These are phyloP conservation scores for Aspergillus indologenus DNA, from an alignment of 495 filamentous ascomycete genomes.

Conservation along the genomic window DNA sequence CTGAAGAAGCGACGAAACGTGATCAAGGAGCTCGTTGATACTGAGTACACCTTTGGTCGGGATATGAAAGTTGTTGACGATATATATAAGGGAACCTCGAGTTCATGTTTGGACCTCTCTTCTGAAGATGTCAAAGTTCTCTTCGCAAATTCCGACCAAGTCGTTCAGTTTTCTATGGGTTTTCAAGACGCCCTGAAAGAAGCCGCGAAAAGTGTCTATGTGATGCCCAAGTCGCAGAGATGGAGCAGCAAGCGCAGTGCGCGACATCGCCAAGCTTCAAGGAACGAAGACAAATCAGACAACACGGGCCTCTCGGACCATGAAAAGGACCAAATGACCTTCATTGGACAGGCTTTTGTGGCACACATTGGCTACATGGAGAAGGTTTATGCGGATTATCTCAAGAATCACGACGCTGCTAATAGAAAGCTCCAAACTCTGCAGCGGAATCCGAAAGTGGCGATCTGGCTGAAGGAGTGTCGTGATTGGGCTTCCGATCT, in stretches of 20 bases:
- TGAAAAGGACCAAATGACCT: slow-evolving; percentile 73
- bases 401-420: slow-evolving; percentile 82
- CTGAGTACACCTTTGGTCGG: slow-evolving; percentile 78
- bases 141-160: slow-evolving; percentile 85
- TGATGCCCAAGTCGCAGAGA: slow-evolving; percentile 53
- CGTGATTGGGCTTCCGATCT: slow-evolving; percentile 82
- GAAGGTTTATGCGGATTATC: slow-evolving; percentile 76
- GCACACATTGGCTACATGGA: slow-evolving; percentile 75
- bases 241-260: slow-evolving; percentile 55
- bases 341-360: slow-evolving; percentile 74
- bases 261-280: slow-evolving; percentile 36
- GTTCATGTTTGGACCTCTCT: slow-evolving; percentile 74
- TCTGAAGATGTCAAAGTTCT: slow-evolving; percentile 79
- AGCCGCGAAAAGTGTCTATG: slow-evolving; percentile 71
- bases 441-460: slow-evolving; percentile 69
- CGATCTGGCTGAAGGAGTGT: slow-evolving; percentile 90
- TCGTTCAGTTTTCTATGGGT: slow-evolving; percentile 73
- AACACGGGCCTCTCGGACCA: slow-evolving; percentile 49
- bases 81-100: slow-evolving; percentile 94
- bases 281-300: slow-evolving; percentile 33
- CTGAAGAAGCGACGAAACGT: slow-evolving; percentile 68
- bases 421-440: slow-evolving; percentile 72
- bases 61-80: slow-evolving; percentile 97
- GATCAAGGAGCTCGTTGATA: slow-evolving; percentile 88
- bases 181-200: slow-evolving; percentile 78